Base-by-base conservation (phyloP, 179 eudicot genomes). In the Pouteria campechiana region DNA sequence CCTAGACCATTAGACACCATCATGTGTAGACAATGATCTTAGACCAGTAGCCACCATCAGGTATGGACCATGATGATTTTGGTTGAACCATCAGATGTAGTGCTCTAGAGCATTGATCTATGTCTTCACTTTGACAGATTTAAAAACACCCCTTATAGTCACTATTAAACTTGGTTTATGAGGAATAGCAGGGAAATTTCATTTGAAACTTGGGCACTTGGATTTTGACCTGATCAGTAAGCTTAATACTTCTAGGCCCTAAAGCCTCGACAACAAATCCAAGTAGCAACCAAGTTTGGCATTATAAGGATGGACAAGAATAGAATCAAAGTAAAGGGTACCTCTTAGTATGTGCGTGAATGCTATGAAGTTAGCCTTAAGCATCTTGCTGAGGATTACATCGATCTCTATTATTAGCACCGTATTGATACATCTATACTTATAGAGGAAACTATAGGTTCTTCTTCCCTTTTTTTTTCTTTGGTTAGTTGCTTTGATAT, bases 271-370 rank as follows among this genome's bases (percentile, higher is more conserved):
- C 79, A 81, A 25, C 68, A 75, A 53, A 50, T 84, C 45, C 79
- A 84, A 41, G 17, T 84, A 34, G 92, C 95, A 23, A 78, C 92
- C 19, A 84, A 84, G 63, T 84, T 72, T 31, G 92, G 95, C 19
- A 53, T 78, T 12, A 47, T 39, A 20, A 15, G 48, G 41, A 5
- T 63, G 3, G 69, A 34, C 18, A 22, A 63, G 25, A 43, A 60
- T 13, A 22, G 39, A 25, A 42, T 65, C 44, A 36, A 13, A 25
- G 78, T 71, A 9, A 74, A 67, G 14, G 94, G 94, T 17, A 67
- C 69, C 18, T 72, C 83, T 19, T 82, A 76, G 29, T 83, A 83
- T 36, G 83, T 59, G 5, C 86, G 83, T 22, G 58, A 76, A 2
- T 76, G 86, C 44, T 83, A 90, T 57, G 90, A 83, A 52, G 81